A percentile compares a stretch with the other conserved stretches of the same genome.
These are phyloP conservation scores for Saccharum hybrid DNA, from an alignment of 202 grass and related monocot genomes.

Conservation along the genomic window DNA sequence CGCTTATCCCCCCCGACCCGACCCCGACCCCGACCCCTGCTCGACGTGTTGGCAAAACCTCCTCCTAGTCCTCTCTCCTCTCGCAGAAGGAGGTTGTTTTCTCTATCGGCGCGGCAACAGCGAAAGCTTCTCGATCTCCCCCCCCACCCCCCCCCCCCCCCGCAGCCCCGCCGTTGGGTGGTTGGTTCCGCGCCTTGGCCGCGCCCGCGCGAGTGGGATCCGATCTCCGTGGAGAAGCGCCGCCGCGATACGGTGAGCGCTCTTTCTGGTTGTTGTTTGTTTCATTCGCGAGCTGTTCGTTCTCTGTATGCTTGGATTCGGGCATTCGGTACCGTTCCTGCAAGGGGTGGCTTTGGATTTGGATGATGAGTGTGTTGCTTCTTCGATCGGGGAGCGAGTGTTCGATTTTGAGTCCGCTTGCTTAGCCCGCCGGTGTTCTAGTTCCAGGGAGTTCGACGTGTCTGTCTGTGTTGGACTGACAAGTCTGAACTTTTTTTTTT, in stretches of 20 bases:
- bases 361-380: neutral
- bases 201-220: neutral
- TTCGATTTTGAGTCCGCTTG: slow-evolving; percentile 34
- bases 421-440: neutral
- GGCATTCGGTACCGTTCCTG: neutral
- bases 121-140: slow-evolving; percentile 1
- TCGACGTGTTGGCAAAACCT: slow-evolving; percentile 15
- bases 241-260: slow-evolving; percentile 44
- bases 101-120: neutral
- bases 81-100: neutral
- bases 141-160: too few relatives aligned
- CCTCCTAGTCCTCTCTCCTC: neutral
- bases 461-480: neutral
- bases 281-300: neutral
- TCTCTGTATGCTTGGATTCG: neutral
- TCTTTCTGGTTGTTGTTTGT: neutral
- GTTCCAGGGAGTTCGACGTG: neutral
- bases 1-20: slow-evolving; percentile 17
- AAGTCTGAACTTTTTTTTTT: slow-evolving; percentile 18
- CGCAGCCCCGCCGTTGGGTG: neutral
- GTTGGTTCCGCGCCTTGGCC: neutral
- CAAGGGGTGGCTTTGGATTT: neutral
- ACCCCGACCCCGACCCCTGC: neutral
- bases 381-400: neutral
- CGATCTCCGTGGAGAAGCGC: neutral